phyloP scores from a whole-genome alignment of 139 green algal species.

The Diplosphaera chodatii region DNA sequence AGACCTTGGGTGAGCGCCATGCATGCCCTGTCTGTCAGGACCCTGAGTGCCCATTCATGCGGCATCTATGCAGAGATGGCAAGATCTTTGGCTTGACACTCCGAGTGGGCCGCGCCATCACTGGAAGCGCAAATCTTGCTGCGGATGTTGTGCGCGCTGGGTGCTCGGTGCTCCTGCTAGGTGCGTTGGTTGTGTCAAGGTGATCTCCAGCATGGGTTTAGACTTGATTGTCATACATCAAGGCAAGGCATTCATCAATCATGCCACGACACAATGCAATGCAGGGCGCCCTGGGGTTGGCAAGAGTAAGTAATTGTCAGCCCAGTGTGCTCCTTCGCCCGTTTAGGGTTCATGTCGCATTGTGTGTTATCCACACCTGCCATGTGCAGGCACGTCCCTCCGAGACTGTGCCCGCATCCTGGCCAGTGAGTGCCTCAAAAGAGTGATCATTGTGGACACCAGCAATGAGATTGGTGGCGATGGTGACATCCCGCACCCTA shows the following conservation, averaged over 20 bases:
- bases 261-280: too few relatives aligned
- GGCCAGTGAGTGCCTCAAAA: conserved; percentile 2
- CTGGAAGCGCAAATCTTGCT: conserved; percentile 47
- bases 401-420: conserved; percentile 7
- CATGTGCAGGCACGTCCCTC: neutral
- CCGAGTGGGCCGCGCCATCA: conserved; percentile 60
- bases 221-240: neutral
- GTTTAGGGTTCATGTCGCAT: too few relatives aligned
- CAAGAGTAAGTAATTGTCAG: conserved; percentile 89
- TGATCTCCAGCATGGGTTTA: too few relatives aligned
- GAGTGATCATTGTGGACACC: conserved; percentile 89
- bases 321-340: conserved; percentile 40
- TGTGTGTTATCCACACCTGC: too few relatives aligned
- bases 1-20: too few relatives aligned
- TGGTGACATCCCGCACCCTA: conserved; percentile 69
- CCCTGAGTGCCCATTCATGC: too few relatives aligned
- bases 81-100: conserved; percentile 70
- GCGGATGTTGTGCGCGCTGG: conserved; percentile 28
- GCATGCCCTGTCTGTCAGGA: too few relatives aligned
- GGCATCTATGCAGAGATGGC: conserved; percentile 9
- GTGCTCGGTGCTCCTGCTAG: conserved; percentile 40
- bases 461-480: conserved; percentile 92
- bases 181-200: neutral
- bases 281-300: conserved; percentile 53
- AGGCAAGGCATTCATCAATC: too few relatives aligned